Evolutionary conservation across 164 flowering plant genomes (phyloP).

Genomic region (Akebia trifoliata): DNA sequence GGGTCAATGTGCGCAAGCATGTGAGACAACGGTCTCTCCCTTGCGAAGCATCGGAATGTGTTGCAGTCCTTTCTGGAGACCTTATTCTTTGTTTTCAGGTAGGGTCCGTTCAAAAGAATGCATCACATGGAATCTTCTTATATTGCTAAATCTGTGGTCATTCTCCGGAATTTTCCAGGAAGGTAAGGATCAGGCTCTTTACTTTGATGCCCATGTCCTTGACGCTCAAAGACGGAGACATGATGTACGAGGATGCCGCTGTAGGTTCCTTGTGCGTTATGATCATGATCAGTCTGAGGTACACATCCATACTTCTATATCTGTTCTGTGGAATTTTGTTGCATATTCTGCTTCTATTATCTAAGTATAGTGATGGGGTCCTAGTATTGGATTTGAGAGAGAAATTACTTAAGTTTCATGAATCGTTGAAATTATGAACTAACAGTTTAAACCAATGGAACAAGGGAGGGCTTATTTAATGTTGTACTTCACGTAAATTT

Average conservation of each 20-base stretch:
- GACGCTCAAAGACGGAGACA: slow-evolving; percentile 96
- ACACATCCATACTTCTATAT: slow-evolving; percentile 7
- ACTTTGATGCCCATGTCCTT: slow-evolving; percentile 95
- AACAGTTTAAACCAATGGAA: neutral
- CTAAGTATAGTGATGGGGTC: neutral
- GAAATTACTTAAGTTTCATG: too few species aligned
- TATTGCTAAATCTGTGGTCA: neutral
- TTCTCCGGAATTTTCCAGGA: slow-evolving; percentile 45
- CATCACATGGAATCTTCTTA: neutral
- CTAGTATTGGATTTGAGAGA: neutral
- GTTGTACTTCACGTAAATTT: neutral
- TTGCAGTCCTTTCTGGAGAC: slow-evolving; percentile 92
- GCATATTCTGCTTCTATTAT: neutral
- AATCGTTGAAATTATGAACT: too few species aligned
- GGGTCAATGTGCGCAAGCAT: slow-evolving; percentile 76
- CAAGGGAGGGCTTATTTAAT: too few species aligned
- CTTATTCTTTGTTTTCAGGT: slow-evolving; percentile 98
- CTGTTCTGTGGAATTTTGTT: neutral
- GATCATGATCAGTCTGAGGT: slow-evolving; percentile 98
- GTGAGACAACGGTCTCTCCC: slow-evolving; percentile 94
- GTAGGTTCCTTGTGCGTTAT: slow-evolving; percentile 93
- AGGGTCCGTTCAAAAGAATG: neutral
- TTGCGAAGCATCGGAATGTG: slow-evolving; percentile 96
- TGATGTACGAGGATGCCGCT: slow-evolving; percentile 97
- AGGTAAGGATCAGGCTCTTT: slow-evolving; percentile 98